Evolutionary conservation across 441 rosid species (phyloP).

Genomic region (Erysimum cheiri): DNA sequence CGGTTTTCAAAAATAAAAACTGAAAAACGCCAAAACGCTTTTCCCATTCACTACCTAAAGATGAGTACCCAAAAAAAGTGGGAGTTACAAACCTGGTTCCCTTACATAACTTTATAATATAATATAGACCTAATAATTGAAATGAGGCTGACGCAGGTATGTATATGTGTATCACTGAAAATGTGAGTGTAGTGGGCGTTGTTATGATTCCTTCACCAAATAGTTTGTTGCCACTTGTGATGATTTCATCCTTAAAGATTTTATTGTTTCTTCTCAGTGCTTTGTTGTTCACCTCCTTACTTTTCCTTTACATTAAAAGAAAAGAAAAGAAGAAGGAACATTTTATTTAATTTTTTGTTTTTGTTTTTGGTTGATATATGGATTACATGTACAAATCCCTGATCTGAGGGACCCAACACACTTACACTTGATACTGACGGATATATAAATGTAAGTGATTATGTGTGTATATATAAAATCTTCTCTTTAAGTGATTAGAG

Average conservation of each 20-base stretch:
- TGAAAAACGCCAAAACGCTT: no score
- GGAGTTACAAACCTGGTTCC: slow-evolving; percentile 19
- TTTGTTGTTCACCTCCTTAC: slow-evolving; percentile 3
- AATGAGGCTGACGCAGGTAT: slow-evolving; percentile 18
- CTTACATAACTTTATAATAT: not conserved
- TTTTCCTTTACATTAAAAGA: no score
- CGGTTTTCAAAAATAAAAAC: no score
- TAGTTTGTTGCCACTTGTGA: slow-evolving; percentile 33
- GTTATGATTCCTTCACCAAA: slow-evolving; percentile 28
- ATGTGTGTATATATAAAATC: not conserved
- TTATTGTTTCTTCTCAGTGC: slow-evolving; percentile 26
- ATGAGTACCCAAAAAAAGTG: slow-evolving; percentile 27
- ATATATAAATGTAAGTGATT: not conserved
- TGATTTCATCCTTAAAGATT: slow-evolving; percentile 25
- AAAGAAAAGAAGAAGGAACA: no score
- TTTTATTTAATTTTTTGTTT: no score
- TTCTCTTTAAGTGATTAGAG: not conserved
- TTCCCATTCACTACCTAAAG: no score
- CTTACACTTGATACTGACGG: slow-evolving; percentile 1
- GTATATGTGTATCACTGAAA: not conserved
- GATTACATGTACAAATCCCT: slow-evolving; percentile 11
- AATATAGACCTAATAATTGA: not conserved
- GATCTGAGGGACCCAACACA: slow-evolving; percentile 11
- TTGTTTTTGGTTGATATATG: not conserved
- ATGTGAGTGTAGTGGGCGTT: slow-evolving; percentile 33